Evolutionary conservation across 306 rosid species (phyloP), one percentile per base, ranked within the genome.

Genomic region (Vicia sativa): DNA sequence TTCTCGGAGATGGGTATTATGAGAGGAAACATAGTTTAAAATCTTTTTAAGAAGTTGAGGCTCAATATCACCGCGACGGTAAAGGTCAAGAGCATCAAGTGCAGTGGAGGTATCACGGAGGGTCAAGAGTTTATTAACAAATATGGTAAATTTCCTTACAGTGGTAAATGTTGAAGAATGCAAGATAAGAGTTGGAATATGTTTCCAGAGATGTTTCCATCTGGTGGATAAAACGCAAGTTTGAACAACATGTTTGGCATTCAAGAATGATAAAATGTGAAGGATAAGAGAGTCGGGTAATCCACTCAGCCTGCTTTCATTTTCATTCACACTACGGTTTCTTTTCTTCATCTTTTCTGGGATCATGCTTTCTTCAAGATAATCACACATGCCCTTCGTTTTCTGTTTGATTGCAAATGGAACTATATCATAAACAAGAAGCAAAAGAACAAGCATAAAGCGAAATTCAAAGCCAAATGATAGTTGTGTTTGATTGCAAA

Each of bases 121-220:
- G 15, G 23, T 14, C 1, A 46, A 46, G 7, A 46, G 14, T 1
- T 14, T 14, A 14, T 21, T 14, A 1, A 46, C 10, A 2, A 14
- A 46, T 7, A 0, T 6, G 53, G 10, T 10, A 7, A 46, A 46
- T 2, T 2, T 6, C 4, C 15, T 46, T 0, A 14, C 3, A 3
- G 54, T 59, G 5, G 18, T 3, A 29, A 75, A 67, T 19, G 13
- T 15, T 0, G 56, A 4, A 13, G 69, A 41, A 11, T 12, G 9
- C 37, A 54, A 54, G 6, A 1, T 11, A 25, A 54, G 37, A 0
- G 37, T 26, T 0, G 16, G 64, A 9, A 75, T 62, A n/a, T 1
- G 7, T 37, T 68, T 75, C 70, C 74, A 75, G 46, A 67, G 74
- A 29, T 67, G 1, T n/a, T 28, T 59, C 69, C 70, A 75, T 13